Conservation (phyloP, 371 early-diverging fungal species). For the Thermomucor indicae-seudaticae region DNA sequence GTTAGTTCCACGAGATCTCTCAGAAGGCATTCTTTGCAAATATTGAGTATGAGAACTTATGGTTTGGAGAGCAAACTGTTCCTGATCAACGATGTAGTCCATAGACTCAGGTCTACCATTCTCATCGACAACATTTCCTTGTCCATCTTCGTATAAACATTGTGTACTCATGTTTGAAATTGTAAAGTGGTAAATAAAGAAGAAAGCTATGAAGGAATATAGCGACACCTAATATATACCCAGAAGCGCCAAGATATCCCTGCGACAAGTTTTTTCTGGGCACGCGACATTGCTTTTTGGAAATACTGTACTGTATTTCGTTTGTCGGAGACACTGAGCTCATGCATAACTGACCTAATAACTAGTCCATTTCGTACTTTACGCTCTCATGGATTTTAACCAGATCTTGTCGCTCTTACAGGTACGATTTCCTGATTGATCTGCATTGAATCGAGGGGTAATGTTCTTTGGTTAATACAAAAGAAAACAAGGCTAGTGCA, state of each 20-base stretch:
- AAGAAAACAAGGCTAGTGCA: not conserved
- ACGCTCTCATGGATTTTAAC: slow-evolving; percentile 8
- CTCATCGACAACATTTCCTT: not conserved
- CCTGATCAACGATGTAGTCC: slow-evolving; percentile 11
- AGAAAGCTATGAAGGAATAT: not conserved
- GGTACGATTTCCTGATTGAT: not conserved
- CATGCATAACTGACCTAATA: not conserved
- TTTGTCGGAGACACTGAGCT: no score
- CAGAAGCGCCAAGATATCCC: not conserved
- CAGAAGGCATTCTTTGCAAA: not conserved
- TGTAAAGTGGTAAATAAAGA: not conserved
- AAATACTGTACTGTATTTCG: not conserved
- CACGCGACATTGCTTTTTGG: not conserved
- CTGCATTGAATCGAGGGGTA: not conserved
- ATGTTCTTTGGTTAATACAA: not conserved
- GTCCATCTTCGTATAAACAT: not conserved
- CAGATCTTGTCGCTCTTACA: slow-evolving; percentile 11
- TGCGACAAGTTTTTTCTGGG: not conserved
- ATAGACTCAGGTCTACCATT: slow-evolving; percentile 2
- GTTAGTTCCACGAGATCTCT: not conserved
- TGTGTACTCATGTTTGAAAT: not conserved
- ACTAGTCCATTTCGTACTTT: not conserved
- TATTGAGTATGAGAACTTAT: slow-evolving; percentile 7
- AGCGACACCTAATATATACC: not conserved
- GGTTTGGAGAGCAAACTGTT: slow-evolving; percentile 5